Evolutionary conservation across 2,329 filamentous ascomycete genomes (phyloP).

Genomic region (Bipolaris zeicola): DNA sequence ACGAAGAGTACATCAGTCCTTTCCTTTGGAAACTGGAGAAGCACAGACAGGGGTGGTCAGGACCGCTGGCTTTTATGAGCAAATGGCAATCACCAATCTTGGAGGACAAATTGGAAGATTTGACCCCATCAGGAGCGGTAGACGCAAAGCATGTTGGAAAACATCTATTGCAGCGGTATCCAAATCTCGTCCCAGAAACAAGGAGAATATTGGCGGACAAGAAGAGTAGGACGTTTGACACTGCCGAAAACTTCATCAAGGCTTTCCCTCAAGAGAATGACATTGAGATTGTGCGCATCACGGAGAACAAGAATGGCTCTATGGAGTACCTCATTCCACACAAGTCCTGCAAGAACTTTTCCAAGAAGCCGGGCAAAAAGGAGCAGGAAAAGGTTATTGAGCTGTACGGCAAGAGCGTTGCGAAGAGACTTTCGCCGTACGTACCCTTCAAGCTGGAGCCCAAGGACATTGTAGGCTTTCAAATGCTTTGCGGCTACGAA

Average conservation of each 20-base stretch:
- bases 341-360: slow-evolving; percentile 44
- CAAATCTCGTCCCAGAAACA: slow-evolving; percentile 53
- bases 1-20: slow-evolving; percentile 56
- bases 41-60: slow-evolving; percentile 58
- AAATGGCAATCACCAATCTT: slow-evolving; percentile 63
- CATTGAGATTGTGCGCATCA: slow-evolving; percentile 44
- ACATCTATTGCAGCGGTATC: slow-evolving; percentile 63
- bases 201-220: slow-evolving; percentile 42
- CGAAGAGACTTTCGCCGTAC: slow-evolving; percentile 30
- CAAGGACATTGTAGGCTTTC: slow-evolving; percentile 67
- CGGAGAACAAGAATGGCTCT: slow-evolving; percentile 33
- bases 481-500: slow-evolving; percentile 69
- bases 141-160: slow-evolving; percentile 64
- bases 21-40: slow-evolving; percentile 64
- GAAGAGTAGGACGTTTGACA: slow-evolving; percentile 45
- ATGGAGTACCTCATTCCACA: slow-evolving; percentile 44
- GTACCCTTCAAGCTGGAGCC: slow-evolving; percentile 63
- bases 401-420: slow-evolving; percentile 32
- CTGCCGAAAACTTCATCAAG: slow-evolving; percentile 38
- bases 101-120: slow-evolving; percentile 54
- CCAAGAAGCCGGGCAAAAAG: slow-evolving; percentile 38
- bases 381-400: slow-evolving; percentile 39
- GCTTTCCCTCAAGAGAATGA: slow-evolving; percentile 36
- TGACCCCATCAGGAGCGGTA: slow-evolving; percentile 47
- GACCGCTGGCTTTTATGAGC: slow-evolving; percentile 61